These are phyloP conservation scores for Triticum turgidum DNA, from an alignment of 176 grass and related monocot genomes.

Conservation along the genomic window DNA sequence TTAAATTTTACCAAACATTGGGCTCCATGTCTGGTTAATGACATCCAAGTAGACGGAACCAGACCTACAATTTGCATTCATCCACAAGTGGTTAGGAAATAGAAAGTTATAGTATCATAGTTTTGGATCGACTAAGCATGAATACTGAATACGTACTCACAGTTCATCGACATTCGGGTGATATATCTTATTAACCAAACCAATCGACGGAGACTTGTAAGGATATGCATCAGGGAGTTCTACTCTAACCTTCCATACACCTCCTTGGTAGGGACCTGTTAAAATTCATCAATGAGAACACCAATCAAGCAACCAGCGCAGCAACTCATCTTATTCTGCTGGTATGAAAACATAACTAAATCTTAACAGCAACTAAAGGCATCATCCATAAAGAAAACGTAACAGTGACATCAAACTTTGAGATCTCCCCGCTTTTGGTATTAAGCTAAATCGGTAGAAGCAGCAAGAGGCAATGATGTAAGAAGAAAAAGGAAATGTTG, in stretches of 20 bases:
- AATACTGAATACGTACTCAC: constrained; percentile 34
- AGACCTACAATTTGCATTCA: constrained; percentile 52
- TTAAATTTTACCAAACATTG: constrained; percentile 80
- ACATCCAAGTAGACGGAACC: constrained; percentile 96
- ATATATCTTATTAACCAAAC: constrained; percentile 93
- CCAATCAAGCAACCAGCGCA: neutral
- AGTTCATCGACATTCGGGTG: constrained; percentile 96
- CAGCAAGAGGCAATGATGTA: too few species aligned
- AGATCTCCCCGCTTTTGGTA: too few species aligned
- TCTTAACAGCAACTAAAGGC: neutral
- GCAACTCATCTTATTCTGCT: neutral
- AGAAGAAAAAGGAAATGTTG: too few species aligned
- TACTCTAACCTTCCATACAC: constrained; percentile 89
- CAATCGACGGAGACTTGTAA: constrained; percentile 86
- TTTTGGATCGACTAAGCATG: too few species aligned
- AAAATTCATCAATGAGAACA: constrained; percentile 17
- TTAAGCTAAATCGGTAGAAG: too few species aligned
- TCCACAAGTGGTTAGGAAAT: neutral
- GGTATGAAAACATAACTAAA: neutral
- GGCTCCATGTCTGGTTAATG: constrained; percentile 98
- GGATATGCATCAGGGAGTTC: constrained; percentile 88
- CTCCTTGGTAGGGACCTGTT: constrained; percentile 84
- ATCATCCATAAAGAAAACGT: too few species aligned
- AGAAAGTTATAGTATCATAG: neutral
- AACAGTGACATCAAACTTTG: too few species aligned